Percentiles rank a stretch among this genome's conserved stretches.
Evolutionary conservation across 1,284 basidiomycete genomes (phyloP).

Genomic region (Ceraceosorus guamensis): DNA sequence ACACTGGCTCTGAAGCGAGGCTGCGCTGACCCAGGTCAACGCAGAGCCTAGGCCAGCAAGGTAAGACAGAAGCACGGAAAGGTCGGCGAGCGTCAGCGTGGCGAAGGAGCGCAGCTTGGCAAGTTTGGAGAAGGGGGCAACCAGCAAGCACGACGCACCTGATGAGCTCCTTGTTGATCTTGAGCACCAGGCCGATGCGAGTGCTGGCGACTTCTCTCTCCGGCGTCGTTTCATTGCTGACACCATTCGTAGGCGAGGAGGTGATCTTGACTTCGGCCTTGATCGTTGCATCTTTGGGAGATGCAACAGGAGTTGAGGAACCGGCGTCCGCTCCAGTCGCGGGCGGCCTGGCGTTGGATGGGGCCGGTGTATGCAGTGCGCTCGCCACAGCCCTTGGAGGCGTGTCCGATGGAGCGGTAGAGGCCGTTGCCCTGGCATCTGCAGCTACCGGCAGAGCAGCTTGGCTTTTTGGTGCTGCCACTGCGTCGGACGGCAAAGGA

Average conservation of each 20-base stretch:
- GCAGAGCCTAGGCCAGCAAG: slow-evolving; percentile 17
- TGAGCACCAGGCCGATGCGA: slow-evolving; percentile 22
- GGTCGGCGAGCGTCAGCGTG: too few species aligned
- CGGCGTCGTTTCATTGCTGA: background rate
- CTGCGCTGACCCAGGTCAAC: slow-evolving; percentile 23
- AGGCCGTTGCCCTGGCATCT: background rate
- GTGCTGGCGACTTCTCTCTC: background rate
- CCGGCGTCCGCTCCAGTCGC: too few species aligned
- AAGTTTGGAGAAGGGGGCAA: too few species aligned
- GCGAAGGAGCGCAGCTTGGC: too few species aligned
- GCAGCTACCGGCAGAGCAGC: background rate
- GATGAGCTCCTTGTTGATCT: slow-evolving; percentile 40
- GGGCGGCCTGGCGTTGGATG: too few species aligned
- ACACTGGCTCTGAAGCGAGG: slow-evolving; percentile 18
- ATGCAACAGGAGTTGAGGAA: too few species aligned
- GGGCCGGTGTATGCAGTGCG: too few species aligned
- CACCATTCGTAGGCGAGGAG: background rate
- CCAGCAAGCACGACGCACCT: too few species aligned
- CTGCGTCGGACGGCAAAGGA: background rate
- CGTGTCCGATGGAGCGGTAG: background rate
- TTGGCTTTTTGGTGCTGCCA: background rate
- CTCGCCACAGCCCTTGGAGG: too few species aligned
- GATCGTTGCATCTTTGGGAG: too few species aligned
- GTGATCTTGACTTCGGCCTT: too few species aligned
- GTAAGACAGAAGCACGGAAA: too few species aligned